Conservation (phyloP, 345 rosid species). For the Euphorbia lathyris region DNA sequence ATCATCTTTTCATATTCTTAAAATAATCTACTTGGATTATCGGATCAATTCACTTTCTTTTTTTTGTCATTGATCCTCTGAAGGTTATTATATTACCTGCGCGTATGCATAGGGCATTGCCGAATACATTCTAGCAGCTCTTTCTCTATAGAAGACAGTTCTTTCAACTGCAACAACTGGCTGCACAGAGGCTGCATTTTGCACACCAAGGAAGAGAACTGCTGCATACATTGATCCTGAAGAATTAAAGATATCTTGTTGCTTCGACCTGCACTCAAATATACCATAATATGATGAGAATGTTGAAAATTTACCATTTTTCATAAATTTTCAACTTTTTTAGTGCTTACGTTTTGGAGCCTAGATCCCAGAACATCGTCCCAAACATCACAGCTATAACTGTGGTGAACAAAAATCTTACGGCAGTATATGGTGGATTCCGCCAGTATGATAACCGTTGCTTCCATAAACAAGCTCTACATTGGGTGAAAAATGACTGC, state of each 20-base stretch:
- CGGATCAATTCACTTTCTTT: too few species aligned
- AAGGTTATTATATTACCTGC: constrained; percentile 31
- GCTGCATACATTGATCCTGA: constrained; percentile 76
- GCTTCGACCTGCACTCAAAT: constrained; percentile 30
- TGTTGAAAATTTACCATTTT: neutral
- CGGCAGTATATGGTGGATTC: constrained; percentile 67
- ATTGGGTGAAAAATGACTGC: constrained; percentile 51
- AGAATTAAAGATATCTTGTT: constrained; percentile 58
- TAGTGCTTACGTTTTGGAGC: constrained; percentile 51
- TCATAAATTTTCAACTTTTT: neutral
- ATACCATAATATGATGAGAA: neutral
- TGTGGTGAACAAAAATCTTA: constrained; percentile 58
- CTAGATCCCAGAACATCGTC: constrained; percentile 68
- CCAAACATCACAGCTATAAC: constrained; percentile 58
- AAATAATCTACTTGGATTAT: too few species aligned
- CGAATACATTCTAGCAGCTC: constrained; percentile 81
- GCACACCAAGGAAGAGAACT: constrained; percentile 64
- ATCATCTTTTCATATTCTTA: neutral
- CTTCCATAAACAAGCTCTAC: constrained; percentile 69
- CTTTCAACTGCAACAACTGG: constrained; percentile 71
- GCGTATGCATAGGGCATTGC: constrained; percentile 68
- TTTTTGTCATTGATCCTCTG: too few species aligned
- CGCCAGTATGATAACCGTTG: constrained; percentile 77
- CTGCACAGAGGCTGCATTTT: constrained; percentile 52
- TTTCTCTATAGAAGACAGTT: constrained; percentile 71